Percentiles rank a stretch among this genome's conserved stretches.
phyloP scores from a whole-genome alignment of 805 yeast genomes.

The Candida jianshihensis region DNA sequence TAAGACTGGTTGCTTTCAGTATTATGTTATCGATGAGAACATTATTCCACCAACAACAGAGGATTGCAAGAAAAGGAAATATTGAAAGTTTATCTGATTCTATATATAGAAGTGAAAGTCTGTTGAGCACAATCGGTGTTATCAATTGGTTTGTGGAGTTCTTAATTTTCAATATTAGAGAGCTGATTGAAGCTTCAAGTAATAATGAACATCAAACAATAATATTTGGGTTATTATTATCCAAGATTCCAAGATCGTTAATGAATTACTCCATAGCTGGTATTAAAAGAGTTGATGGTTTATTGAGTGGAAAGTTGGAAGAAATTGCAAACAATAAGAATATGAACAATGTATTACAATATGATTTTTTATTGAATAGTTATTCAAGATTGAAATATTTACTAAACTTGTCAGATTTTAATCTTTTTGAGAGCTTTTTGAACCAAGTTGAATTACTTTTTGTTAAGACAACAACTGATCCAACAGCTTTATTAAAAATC shows the following conservation, averaged over 20 bases:
- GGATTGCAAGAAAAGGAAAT: conserved; percentile 44
- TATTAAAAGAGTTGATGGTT: conserved; percentile 44
- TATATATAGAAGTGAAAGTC: conserved; percentile 53
- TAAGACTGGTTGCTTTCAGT: conserved; percentile 67
- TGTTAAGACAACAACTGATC: conserved; percentile 10
- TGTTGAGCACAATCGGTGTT: conserved; percentile 64
- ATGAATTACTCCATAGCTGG: conserved; percentile 61
- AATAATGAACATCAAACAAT: conserved; percentile 27
- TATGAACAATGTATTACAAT: conserved; percentile 31
- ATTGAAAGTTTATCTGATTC: conserved; percentile 40
- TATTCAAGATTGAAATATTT: conserved; percentile 30
- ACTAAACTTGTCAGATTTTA: conserved; percentile 31
- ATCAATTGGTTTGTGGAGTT: conserved; percentile 84
- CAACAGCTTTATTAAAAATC: conserved; percentile 13
- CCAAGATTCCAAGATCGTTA: conserved; percentile 65
- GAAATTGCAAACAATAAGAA: conserved; percentile 10
- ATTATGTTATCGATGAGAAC: conserved; percentile 55
- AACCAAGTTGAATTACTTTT: conserved; percentile 42
- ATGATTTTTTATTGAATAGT: conserved; percentile 50
- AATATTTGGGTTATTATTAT: conserved; percentile 51
- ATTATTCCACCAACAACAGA: conserved; percentile 55
- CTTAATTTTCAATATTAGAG: conserved; percentile 66
- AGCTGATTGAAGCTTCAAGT: conserved; percentile 42
- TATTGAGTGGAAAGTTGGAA: conserved; percentile 15
- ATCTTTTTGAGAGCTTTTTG: conserved; percentile 52